Conservation (phyloP, 257 asterid genomes). For the Solanum peruvianum region DNA sequence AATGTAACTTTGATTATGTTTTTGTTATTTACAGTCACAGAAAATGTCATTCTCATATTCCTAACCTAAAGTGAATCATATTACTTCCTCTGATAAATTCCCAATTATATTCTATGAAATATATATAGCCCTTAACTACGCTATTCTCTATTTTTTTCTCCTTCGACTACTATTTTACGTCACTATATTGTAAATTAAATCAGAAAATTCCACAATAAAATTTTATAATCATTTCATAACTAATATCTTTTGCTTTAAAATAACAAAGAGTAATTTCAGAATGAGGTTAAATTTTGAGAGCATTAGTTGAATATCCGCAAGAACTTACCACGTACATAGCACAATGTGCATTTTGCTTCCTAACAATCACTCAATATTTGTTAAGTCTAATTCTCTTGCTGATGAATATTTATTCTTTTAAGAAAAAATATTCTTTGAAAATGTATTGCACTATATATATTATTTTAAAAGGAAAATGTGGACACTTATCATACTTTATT, state of each 20-base stretch:
- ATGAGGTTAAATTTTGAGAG: background rate
- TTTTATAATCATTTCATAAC: background rate
- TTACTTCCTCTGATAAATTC: background rate
- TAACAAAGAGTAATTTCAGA: background rate
- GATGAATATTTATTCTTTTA: background rate
- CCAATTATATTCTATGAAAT: conserved; percentile 5
- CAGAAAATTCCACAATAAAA: background rate
- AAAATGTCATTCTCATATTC: background rate
- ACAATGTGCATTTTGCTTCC: background rate
- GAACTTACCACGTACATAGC: background rate
- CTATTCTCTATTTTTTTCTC: background rate
- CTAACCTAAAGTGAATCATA: conserved; percentile 9
- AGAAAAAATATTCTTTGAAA: background rate
- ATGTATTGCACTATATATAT: background rate
- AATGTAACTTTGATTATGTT: background rate
- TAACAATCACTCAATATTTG: background rate
- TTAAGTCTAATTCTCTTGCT: background rate
- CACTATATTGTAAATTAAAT: background rate
- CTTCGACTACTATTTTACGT: background rate
- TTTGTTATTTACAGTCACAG: background rate
- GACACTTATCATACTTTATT: background rate
- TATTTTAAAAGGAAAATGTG: background rate
- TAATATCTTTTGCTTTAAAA: too few species aligned
- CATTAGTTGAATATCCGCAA: background rate
- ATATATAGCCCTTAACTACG: background rate